Evolutionary conservation across 2,329 filamentous ascomycete genomes (phyloP).

Genomic region (Fragosphaeria purpurea): DNA sequence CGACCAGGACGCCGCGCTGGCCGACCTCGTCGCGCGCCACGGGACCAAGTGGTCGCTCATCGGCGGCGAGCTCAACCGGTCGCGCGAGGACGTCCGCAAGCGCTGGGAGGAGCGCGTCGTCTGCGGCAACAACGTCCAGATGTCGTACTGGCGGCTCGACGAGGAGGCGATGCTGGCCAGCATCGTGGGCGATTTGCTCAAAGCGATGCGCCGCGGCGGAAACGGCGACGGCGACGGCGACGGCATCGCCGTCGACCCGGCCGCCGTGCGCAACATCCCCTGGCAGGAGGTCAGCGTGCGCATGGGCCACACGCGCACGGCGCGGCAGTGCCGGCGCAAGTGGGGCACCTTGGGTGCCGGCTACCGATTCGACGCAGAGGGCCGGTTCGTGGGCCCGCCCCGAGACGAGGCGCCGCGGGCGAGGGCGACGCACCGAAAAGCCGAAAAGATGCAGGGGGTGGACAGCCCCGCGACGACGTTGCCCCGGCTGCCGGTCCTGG

Average conservation of each 20-base stretch:
- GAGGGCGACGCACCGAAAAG: conserved; percentile 13
- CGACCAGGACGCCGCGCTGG: conserved; percentile 48
- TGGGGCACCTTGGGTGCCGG: conserved; percentile 37
- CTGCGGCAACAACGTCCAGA: conserved; percentile 42
- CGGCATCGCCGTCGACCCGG: neutral
- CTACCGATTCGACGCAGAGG: conserved; percentile 9
- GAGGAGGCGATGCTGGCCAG: conserved; percentile 47
- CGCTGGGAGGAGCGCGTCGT: conserved; percentile 60
- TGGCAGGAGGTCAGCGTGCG: conserved; percentile 55
- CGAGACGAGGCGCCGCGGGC: conserved; percentile 1
- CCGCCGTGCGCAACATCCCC: conserved; percentile 46
- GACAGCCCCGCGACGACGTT: neutral
- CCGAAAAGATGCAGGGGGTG: conserved; percentile 13
- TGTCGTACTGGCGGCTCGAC: conserved; percentile 47
- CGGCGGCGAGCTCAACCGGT: conserved; percentile 51
- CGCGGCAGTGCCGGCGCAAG: conserved; percentile 58
- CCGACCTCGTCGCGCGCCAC: conserved; percentile 32
- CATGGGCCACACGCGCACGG: conserved; percentile 52
- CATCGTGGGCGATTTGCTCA: conserved; percentile 43
- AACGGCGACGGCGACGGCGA: too few species aligned
- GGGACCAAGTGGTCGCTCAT: conserved; percentile 53
- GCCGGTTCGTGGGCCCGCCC: conserved; percentile 6
- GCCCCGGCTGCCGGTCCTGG: too few species aligned
- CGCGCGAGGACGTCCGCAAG: conserved; percentile 56
- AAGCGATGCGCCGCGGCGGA: conserved; percentile 26